phyloP scores from a whole-genome alignment of 78 protist genomes.

The Cavenderia fasciculata region DNA sequence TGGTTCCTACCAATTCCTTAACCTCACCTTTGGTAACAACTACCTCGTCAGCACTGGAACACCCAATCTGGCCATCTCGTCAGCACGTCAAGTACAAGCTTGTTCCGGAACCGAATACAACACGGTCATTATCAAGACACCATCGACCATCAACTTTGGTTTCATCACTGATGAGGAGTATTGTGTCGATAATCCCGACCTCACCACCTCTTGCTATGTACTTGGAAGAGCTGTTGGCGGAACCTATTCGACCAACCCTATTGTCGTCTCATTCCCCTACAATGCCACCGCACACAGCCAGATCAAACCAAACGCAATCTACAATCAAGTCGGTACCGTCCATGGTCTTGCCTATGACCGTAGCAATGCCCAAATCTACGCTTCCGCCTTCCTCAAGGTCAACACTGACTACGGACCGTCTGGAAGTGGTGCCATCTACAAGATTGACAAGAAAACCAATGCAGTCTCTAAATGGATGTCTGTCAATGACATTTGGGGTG shows the following conservation, averaged over 20 bases:
- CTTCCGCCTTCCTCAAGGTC: conserved; percentile 26
- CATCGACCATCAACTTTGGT: conserved; percentile 2
- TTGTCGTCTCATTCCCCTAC: conserved; percentile 51
- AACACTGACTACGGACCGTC: conserved; percentile 47
- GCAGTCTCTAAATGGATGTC: background rate
- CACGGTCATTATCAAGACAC: background rate
- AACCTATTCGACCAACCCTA: conserved; percentile 1
- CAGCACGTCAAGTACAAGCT: conserved; percentile 10
- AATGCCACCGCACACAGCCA: background rate
- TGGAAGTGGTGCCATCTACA: conserved; percentile 44
- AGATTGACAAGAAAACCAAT: background rate
- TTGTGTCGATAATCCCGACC: conserved; percentile 34
- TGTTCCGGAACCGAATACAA: background rate
- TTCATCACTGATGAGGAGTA: conserved; percentile 61
- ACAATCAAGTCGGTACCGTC: conserved; percentile 30
- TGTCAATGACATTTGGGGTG: conserved; percentile 1
- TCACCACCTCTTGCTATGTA: conserved; percentile 27
- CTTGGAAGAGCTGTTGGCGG: conserved; percentile 1
- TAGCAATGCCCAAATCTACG: background rate
- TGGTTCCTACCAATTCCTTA: conserved; percentile 23
- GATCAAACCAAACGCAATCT: background rate
- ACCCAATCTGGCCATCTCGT: conserved; percentile 16
- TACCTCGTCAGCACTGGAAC: conserved; percentile 27
- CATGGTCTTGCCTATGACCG: conserved; percentile 37
- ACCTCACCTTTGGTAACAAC: conserved; percentile 11